Evolutionary conservation across 768 basidiomycete species (phyloP).

Genomic region (Artomyces pyxidatus): DNA sequence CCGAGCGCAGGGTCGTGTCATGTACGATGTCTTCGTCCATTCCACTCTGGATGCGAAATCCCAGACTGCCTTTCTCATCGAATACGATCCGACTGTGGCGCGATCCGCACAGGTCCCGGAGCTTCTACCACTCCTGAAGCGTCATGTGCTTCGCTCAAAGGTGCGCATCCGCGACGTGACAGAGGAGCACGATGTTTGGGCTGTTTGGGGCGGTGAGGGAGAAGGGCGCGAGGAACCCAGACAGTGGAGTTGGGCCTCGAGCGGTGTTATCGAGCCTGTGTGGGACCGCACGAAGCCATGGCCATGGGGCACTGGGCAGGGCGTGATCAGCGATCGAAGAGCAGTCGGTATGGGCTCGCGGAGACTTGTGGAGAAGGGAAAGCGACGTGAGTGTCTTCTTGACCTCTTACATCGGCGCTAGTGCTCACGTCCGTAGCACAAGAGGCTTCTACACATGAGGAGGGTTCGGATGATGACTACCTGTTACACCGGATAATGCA

Average conservation of each 20-base stretch:
- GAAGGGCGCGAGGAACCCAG: constrained; percentile 32
- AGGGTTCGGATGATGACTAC: constrained; percentile 49
- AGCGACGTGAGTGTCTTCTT: constrained; percentile 52
- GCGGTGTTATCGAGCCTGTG: constrained; percentile 70
- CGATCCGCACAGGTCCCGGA: constrained; percentile 36
- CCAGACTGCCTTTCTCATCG: constrained; percentile 53
- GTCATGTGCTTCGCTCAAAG: constrained; percentile 81
- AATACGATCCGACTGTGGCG: constrained; percentile 49
- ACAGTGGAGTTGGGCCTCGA: constrained; percentile 50
- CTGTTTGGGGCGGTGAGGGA: constrained; percentile 62
- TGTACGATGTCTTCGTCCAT: constrained; percentile 86
- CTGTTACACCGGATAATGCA: constrained; percentile 68
- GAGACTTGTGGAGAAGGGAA: constrained; percentile 60
- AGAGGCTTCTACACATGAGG: constrained; percentile 50
- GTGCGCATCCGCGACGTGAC: constrained; percentile 77
- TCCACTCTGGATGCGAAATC: constrained; percentile 39
- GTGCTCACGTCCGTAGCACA: constrained; percentile 31
- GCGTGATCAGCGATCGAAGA: constrained; percentile 51
- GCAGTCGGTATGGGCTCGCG: constrained; percentile 76
- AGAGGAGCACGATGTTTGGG: constrained; percentile 73
- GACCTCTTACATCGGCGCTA: constrained; percentile 2
- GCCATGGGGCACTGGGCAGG: constrained; percentile 56
- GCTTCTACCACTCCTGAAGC: constrained; percentile 66
- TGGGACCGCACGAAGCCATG: constrained; percentile 45
- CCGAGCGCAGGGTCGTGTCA: constrained; percentile 64